Base-by-base conservation (phyloP, 306 rosid species). In the Fagus crenata region DNA sequence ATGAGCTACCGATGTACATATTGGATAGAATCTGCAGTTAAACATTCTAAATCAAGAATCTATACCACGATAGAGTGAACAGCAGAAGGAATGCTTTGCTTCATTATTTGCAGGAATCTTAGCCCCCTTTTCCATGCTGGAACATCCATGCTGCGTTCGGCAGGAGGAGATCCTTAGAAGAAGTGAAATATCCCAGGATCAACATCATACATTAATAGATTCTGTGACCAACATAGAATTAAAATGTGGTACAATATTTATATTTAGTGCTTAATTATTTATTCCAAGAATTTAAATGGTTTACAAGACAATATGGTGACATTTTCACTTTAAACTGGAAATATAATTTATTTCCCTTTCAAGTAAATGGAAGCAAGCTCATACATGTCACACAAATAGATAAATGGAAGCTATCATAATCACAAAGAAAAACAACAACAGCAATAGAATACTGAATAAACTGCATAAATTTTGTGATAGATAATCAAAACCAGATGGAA, bases 121-220 rank as follows among this genome's bases (percentile, higher is more conserved):
- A 92, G 88, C 65, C 89, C 92, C 82, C 92, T 89, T 83, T 90
- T 86, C 98, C 97, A 92, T 39, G 96, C 93, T 7, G 98, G 81
- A 87, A 86, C 70, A 82, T 95, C 98, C 97, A 89, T 84, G 98
- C 98, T 95, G 98, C 97, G 97, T 95, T 92, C 97, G 98, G 97
- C 89, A 95, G 83, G 93, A 92, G 97, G 90, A 95, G 91, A 92
- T 95, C 98, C 98, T 92, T 95, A 92, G 97, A 84, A 84, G 91
- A 89, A 85, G 90, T 89, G 91, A 92, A 37, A 91, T 92, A 92
- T 89, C 87, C 93, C 90, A 89, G 85, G 88, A 92, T 95, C 91
- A 92, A 92, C 97, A 89, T 82, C 93, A 82, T 82, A 83, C 88
- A 82, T 56, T 82, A 81, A 77, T 81, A 59, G 65, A 76, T 71